Base-by-base conservation (phyloP, 1,139 yeast species). In the Scheffersomyces segobiensis region DNA sequence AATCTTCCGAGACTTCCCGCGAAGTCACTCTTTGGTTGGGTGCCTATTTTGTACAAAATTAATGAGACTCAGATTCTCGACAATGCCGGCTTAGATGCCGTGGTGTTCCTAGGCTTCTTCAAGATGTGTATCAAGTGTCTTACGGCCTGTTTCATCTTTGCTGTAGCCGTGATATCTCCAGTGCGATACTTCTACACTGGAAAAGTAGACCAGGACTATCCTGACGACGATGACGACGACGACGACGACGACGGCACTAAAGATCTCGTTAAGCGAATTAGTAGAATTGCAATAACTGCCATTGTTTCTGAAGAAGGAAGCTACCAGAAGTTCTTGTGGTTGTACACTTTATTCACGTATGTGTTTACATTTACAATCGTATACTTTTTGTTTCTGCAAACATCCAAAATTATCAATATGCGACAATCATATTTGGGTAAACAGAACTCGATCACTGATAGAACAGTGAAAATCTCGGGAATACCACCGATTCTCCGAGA, bases 21-120 rank as follows among this genome's bases (percentile, higher is more conserved):
- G 53, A 71, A 65, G 54, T 81, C 91, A 5, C 69, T 90, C 22
- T 87, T 93, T 66, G 92, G 95, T 0, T 93, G 98, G 97, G 78
- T 93, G 7, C 83, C 87, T 1, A 84, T 86, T 0, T 75, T 93
- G 19, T 85, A 84, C 70, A 74, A 73, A 19, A 86, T 93, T 19
- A 80, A 82, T 26, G 98, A 95, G 66, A 83, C 85, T 47, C 92
- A 93, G 63, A 85, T 95, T 1, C 78, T 95, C 56, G 93, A 91
- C 61, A 89, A 88, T 68, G 97, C 98, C 0, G 99, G 99, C 0
- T 76, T 95, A 52, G 99, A 95, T 74, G 98, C 98, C 0, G 93
- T 85, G 73, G 98, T 93, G 56, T 91, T 88, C 67, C 75, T 91
- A 39, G 88, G 90, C 18, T 91, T 91, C 71, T 92, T 91, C 79